Evolutionary conservation across 139 green algal species (phyloP).

Genomic region (Chlorella sp.): DNA sequence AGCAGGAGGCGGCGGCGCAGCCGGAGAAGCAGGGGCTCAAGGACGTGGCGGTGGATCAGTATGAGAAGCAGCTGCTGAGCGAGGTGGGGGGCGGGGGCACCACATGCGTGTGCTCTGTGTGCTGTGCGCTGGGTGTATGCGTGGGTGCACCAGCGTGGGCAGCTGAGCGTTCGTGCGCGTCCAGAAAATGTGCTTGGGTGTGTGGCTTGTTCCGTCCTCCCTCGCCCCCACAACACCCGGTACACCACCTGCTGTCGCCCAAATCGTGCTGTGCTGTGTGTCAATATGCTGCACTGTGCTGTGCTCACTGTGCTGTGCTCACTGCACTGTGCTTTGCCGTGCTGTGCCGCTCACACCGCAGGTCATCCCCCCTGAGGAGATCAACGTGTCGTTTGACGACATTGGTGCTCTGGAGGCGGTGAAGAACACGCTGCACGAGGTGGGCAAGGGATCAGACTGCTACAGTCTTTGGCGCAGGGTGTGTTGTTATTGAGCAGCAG

Average conservation of each 20-base stretch:
- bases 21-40: slow-evolving; percentile 30
- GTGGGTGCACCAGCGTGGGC: too few species aligned
- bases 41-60: slow-evolving; percentile 64
- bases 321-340: not conserved
- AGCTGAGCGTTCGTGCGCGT: not conserved
- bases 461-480: not conserved
- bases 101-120: too few species aligned
- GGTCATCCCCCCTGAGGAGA: slow-evolving; percentile 69
- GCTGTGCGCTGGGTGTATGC: too few species aligned
- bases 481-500: not conserved
- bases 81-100: slow-evolving; percentile 31
- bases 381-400: slow-evolving; percentile 65
- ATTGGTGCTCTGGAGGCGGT: slow-evolving; percentile 71
- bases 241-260: too few species aligned
- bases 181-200: not conserved
- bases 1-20: slow-evolving; percentile 26
- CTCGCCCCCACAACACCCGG: not conserved
- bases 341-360: slow-evolving; percentile 54
- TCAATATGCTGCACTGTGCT: not conserved
- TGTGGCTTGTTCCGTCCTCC: not conserved
- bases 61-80: slow-evolving; percentile 69
- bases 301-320: not conserved
- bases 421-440: slow-evolving; percentile 57
- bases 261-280: not conserved
- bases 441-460: not conserved